A percentile compares a stretch with the other conserved stretches of the same genome.
phyloP scores from a whole-genome alignment of 371 early-diverging fungal genomes.

The Mortierella sp. region DNA sequence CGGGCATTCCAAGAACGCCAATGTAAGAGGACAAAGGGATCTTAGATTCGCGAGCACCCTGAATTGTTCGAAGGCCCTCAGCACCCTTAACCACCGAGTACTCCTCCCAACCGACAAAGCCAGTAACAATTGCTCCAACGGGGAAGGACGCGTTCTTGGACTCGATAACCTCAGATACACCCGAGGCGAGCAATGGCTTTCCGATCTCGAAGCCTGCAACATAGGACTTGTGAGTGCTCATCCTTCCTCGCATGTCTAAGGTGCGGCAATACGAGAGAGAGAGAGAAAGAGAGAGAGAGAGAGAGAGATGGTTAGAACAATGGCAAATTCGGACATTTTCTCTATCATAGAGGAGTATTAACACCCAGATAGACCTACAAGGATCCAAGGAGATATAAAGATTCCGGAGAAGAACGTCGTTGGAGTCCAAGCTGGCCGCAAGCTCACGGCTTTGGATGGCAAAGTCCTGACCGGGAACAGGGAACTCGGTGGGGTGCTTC shows the following conservation, averaged over 20 bases:
- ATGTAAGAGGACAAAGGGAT: slow-evolving; percentile 62
- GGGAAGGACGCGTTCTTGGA: slow-evolving; percentile 66
- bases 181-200: slow-evolving; percentile 65
- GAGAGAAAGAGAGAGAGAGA: not conserved
- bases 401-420: slow-evolving; percentile 67
- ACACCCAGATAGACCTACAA: slow-evolving; percentile 22
- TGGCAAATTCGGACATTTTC: not conserved
- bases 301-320: not conserved
- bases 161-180: slow-evolving; percentile 68
- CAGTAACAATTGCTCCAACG: slow-evolving; percentile 70
- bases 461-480: slow-evolving; percentile 62
- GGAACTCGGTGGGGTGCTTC: slow-evolving; percentile 55
- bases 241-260: slow-evolving; percentile 70
- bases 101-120: slow-evolving; percentile 65
- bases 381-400: slow-evolving; percentile 65
- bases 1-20: slow-evolving; percentile 69
- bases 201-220: slow-evolving; percentile 63
- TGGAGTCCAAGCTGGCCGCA: slow-evolving; percentile 56
- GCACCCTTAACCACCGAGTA: slow-evolving; percentile 53
- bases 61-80: slow-evolving; percentile 40
- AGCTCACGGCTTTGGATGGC: slow-evolving; percentile 56
- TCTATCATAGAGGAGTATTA: no score
- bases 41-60: slow-evolving; percentile 55
- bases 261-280: not conserved
- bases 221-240: slow-evolving; percentile 62